These are phyloP conservation scores for Athelia psychrophila DNA, from an alignment of 1,284 basidiomycete species.

Conservation along the genomic window DNA sequence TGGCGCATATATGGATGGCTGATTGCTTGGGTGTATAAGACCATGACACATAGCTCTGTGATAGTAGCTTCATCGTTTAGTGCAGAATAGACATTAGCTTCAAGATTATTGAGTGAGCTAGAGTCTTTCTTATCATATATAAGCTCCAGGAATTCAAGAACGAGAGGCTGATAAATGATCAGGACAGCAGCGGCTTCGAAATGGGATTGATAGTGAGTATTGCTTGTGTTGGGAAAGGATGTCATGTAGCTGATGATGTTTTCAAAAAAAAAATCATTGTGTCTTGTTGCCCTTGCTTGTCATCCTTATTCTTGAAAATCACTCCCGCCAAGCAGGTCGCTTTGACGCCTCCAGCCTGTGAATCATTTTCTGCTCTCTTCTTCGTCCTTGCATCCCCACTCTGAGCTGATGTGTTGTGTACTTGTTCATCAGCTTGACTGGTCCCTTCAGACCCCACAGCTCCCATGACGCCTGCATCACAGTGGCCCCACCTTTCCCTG, in stretches of 20 bases:
- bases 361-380: conserved; percentile 16
- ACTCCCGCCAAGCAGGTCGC: conserved; percentile 21
- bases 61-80: conserved; percentile 31
- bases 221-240: conserved; percentile 27
- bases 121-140: conserved; percentile 23
- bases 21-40: conserved; percentile 22
- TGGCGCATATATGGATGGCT: conserved; percentile 13
- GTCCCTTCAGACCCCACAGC: not conserved
- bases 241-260: conserved; percentile 12
- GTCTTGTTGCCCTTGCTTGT: conserved; percentile 29
- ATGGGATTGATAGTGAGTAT: conserved; percentile 28
- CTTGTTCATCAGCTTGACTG: conserved; percentile 8
- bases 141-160: conserved; percentile 20
- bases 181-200: conserved; percentile 21
- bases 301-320: conserved; percentile 31
- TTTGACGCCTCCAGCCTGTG: conserved; percentile 27
- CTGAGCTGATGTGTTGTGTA: conserved; percentile 11
- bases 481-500: conserved; percentile 22
- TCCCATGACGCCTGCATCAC: conserved; percentile 11
- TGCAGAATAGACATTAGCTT: conserved; percentile 29
- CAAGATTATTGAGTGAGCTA: conserved; percentile 26
- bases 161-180: conserved; percentile 15
- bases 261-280: conserved; percentile 16
- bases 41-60: conserved; percentile 30
- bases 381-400: conserved; percentile 11